Conservation (phyloP, 768 basidiomycete genomes). For the Gyrodon lividus region DNA sequence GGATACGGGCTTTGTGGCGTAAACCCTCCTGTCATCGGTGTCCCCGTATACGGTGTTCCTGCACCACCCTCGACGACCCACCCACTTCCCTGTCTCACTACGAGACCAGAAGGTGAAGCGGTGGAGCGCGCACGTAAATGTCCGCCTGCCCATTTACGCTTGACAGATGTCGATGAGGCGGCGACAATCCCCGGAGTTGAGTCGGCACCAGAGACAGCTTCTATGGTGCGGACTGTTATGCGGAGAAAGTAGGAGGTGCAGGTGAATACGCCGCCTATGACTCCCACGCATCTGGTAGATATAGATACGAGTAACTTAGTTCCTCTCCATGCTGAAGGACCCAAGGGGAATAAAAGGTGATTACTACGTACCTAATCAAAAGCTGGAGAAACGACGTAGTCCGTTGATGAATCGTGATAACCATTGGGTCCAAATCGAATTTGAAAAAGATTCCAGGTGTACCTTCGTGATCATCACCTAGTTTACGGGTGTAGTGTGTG, state of each 20-base stretch:
- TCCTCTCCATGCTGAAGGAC: too few species aligned
- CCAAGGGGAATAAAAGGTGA: neutral
- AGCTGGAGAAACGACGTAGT: constrained; percentile 85
- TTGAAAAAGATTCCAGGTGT: constrained; percentile 98
- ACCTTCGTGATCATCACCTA: constrained; percentile 75
- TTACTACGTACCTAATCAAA: constrained; percentile 54
- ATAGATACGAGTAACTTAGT: neutral
- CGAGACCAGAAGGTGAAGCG: constrained; percentile 28
- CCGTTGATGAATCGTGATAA: constrained; percentile 81
- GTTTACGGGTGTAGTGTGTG: constrained; percentile 80
- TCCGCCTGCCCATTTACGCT: constrained; percentile 68
- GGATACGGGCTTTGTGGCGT: constrained; percentile 27
- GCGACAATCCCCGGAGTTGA: constrained; percentile 59
- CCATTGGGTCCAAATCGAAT: constrained; percentile 91
- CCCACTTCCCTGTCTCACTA: constrained; percentile 56
- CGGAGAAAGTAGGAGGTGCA: constrained; percentile 78
- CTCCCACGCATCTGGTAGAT: constrained; percentile 78
- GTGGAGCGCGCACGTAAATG: constrained; percentile 57
- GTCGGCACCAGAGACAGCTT: constrained; percentile 56
- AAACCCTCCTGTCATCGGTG: constrained; percentile 34
- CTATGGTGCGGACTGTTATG: constrained; percentile 60
- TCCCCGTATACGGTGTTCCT: constrained; percentile 36
- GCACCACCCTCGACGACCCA: constrained; percentile 55
- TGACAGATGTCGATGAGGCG: constrained; percentile 61
- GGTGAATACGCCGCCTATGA: constrained; percentile 88